phyloP scores from a whole-genome alignment of 2,329 filamentous ascomycete genomes.

The Acarospora socialis region DNA sequence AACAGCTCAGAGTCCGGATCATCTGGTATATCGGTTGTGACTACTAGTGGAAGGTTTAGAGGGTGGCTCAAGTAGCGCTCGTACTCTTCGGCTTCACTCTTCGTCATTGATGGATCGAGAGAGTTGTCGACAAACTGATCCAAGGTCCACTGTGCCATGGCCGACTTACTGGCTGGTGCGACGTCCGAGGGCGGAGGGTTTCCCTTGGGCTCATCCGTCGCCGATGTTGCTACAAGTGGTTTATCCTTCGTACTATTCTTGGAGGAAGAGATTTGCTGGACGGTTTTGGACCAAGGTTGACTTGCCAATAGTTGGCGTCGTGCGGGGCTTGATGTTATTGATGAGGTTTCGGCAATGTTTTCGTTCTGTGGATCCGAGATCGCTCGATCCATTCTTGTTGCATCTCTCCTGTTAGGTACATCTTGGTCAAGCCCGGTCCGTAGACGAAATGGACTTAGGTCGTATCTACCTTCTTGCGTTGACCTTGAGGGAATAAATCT shows the following conservation, averaged over 20 bases:
- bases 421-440: conserved; percentile 45
- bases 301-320: conserved; percentile 54
- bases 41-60: conserved; percentile 69
- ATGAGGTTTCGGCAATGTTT: conserved; percentile 15
- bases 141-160: conserved; percentile 76
- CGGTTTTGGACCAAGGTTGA: too few relatives aligned
- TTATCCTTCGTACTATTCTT: too few relatives aligned
- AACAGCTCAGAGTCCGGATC: conserved; percentile 52
- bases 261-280: too few relatives aligned
- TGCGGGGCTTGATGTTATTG: conserved; percentile 23
- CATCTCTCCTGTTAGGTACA: conserved; percentile 44
- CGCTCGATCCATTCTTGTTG: conserved; percentile 50
- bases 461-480: conserved; percentile 58
- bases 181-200: too few relatives aligned
- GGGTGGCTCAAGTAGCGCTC: conserved; percentile 79
- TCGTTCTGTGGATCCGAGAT: conserved; percentile 44
- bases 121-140: conserved; percentile 74
- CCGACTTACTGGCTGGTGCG: too few relatives aligned
- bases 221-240: too few relatives aligned
- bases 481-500: conserved; percentile 67
- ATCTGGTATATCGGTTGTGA: conserved; percentile 25
- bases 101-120: conserved; percentile 67
- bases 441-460: conserved; percentile 77
- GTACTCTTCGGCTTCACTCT: conserved; percentile 72
- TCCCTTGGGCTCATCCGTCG: too few relatives aligned